Percentiles rank a stretch among this genome's conserved stretches.
Evolutionary conservation across 805 yeast genomes (phyloP).

Genomic region (Yarrowia hollandica): DNA sequence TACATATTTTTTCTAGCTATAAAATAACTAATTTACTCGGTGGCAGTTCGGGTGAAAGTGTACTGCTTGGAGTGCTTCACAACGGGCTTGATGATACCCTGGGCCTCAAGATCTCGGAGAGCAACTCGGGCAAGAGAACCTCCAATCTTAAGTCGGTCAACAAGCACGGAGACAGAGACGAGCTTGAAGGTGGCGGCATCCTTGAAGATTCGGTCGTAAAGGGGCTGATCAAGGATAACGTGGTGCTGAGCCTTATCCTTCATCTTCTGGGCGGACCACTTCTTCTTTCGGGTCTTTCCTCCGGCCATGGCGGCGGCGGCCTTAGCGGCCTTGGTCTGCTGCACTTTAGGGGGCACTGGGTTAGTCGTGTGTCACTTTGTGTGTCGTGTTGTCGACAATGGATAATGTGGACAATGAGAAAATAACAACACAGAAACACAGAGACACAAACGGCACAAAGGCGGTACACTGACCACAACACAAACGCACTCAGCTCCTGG

Average conservation of each 20-base stretch:
- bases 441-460: no score
- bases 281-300: conserved; percentile 99
- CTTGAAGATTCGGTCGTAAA: conserved; percentile 98
- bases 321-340: conserved; percentile 99
- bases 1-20: conserved; percentile 27
- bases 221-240: conserved; percentile 95
- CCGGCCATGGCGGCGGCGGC: conserved; percentile 99
- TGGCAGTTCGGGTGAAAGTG: conserved; percentile 60
- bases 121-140: conserved; percentile 99
- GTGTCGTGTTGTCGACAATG: background rate
- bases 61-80: conserved; percentile 94
- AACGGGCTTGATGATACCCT: conserved; percentile 93
- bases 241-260: conserved; percentile 99
- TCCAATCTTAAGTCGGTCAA: conserved; percentile 98
- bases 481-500: no score
- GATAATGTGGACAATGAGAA: background rate
- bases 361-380: background rate
- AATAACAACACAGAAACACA: background rate
- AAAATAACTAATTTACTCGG: conserved; percentile 25
- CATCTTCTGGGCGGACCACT: conserved; percentile 99
- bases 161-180: conserved; percentile 96
- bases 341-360: conserved; percentile 98
- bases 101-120: conserved; percentile 88
- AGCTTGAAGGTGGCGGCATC: conserved; percentile 99
- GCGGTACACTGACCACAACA: no score